Evolutionary conservation across 176 grass and related monocot species (phyloP).

Genomic region (Tuctoria greenei): DNA sequence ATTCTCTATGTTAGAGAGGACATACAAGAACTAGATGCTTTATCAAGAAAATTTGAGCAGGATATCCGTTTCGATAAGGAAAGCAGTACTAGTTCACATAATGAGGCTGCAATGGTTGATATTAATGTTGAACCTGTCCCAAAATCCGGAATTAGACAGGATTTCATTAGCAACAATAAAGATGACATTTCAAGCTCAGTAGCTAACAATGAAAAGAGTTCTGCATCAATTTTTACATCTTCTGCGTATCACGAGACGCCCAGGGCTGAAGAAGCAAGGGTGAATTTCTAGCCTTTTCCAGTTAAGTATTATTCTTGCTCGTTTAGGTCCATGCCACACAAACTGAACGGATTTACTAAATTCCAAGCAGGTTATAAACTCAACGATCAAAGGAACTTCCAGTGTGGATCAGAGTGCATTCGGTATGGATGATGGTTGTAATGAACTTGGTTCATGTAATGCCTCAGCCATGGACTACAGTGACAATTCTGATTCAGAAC

Average conservation of each 20-base stretch:
- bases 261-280: slow-evolving; percentile 38
- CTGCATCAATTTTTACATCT: slow-evolving; percentile 32
- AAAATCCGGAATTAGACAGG: slow-evolving; percentile 30
- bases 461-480: slow-evolving; percentile 44
- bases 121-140: slow-evolving; percentile 22
- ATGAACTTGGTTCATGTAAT: slow-evolving; percentile 44
- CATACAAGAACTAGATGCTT: slow-evolving; percentile 63
- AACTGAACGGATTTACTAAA: slow-evolving; percentile 17
- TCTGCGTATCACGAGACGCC: slow-evolving; percentile 21
- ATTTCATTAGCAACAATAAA: slow-evolving; percentile 5
- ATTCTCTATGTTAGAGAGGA: slow-evolving; percentile 69
- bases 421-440: slow-evolving; percentile 25
- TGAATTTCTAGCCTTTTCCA: slow-evolving; percentile 12
- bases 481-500: slow-evolving; percentile 81
- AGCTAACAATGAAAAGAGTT: slow-evolving; percentile 30
- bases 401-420: slow-evolving; percentile 26
- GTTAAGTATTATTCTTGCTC: slow-evolving; percentile 21
- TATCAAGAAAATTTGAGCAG: slow-evolving; percentile 65
- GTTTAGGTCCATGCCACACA: slow-evolving; percentile 22
- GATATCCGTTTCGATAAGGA: slow-evolving; percentile 43
- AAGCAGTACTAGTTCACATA: slow-evolving; percentile 33
- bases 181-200: slow-evolving; percentile 32
- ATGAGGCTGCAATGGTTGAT: slow-evolving; percentile 26
- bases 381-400: slow-evolving; percentile 31
- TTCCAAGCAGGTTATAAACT: slow-evolving; percentile 14